These are phyloP conservation scores for Phytophthora sansomeana DNA, from an alignment of 352 stramenopile genomes.

Conservation along the genomic window DNA sequence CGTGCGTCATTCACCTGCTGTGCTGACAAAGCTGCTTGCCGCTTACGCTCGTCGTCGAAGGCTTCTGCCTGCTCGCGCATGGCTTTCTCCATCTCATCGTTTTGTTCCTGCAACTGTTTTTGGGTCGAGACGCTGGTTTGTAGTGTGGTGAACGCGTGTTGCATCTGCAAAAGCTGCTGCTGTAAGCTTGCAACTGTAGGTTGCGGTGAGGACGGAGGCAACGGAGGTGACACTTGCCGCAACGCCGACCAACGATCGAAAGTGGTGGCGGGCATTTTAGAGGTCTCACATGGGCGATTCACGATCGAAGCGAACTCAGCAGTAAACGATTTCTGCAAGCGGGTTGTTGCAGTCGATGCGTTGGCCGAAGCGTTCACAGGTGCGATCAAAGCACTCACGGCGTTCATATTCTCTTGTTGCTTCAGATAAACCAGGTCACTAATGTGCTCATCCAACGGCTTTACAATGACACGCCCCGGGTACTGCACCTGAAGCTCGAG, in stretches of 20 bases:
- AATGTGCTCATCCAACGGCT: constrained; percentile 17
- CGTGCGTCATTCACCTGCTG: constrained; percentile 11
- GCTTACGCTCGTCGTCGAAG: constrained; percentile 11
- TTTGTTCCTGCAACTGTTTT: constrained; percentile 8
- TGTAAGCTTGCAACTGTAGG: constrained; percentile 3
- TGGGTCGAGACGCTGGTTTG: constrained; percentile 3
- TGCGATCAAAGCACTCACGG: neutral
- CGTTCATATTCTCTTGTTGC: neutral
- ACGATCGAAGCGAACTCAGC: neutral
- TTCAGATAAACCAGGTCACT: constrained; percentile 8
- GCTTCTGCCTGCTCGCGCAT: constrained; percentile 8
- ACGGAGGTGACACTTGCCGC: neutral
- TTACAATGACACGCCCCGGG: constrained; percentile 12
- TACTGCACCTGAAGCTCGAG: constrained; percentile 13
- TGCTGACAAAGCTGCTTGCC: neutral
- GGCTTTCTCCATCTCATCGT: neutral
- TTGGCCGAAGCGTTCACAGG: neutral
- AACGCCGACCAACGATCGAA: neutral
- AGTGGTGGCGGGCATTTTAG: neutral
- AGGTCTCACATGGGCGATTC: neutral
- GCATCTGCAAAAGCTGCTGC: constrained; percentile 20
- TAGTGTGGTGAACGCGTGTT: constrained; percentile 6
- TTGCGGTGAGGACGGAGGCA: neutral
- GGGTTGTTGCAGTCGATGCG: neutral
- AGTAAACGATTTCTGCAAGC: neutral